Evolutionary conservation across 805 yeast genomes (phyloP).

Genomic region (Saccharomycopsis oosterbeekiorum): DNA sequence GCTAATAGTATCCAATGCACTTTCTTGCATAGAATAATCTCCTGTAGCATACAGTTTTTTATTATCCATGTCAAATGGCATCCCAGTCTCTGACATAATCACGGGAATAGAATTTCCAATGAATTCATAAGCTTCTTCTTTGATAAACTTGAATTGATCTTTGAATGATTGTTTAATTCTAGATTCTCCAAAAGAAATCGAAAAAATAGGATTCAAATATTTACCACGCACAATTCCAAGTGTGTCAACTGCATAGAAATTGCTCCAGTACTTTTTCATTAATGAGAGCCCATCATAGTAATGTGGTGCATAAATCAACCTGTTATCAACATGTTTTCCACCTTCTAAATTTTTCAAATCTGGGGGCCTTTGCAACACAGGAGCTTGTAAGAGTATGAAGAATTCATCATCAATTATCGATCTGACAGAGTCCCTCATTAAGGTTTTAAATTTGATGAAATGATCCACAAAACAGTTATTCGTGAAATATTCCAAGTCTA

Average conservation of each 20-base stretch:
- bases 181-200: constrained; percentile 72
- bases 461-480: constrained; percentile 57
- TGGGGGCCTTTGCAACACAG: constrained; percentile 75
- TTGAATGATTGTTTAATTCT: constrained; percentile 65
- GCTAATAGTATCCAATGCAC: constrained; percentile 75
- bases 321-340: constrained; percentile 44
- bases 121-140: constrained; percentile 47
- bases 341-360: constrained; percentile 31
- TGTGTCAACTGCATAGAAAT: constrained; percentile 75
- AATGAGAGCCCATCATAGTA: constrained; percentile 92
- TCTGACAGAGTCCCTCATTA: constrained; percentile 36
- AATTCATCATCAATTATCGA: constrained; percentile 28
- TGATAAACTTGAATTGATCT: constrained; percentile 59
- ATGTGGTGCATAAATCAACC: constrained; percentile 75
- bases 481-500: constrained; percentile 48
- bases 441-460: constrained; percentile 40
- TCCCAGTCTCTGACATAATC: constrained; percentile 88
- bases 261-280: constrained; percentile 86
- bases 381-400: constrained; percentile 67
- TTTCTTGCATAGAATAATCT: constrained; percentile 61
- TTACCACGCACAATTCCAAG: constrained; percentile 75
- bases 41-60: constrained; percentile 61
- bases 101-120: constrained; percentile 63
- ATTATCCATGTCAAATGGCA: constrained; percentile 92
- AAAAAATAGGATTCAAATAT: constrained; percentile 62